phyloP scores from a whole-genome alignment of 768 basidiomycete species.

The Mycena filopes region DNA sequence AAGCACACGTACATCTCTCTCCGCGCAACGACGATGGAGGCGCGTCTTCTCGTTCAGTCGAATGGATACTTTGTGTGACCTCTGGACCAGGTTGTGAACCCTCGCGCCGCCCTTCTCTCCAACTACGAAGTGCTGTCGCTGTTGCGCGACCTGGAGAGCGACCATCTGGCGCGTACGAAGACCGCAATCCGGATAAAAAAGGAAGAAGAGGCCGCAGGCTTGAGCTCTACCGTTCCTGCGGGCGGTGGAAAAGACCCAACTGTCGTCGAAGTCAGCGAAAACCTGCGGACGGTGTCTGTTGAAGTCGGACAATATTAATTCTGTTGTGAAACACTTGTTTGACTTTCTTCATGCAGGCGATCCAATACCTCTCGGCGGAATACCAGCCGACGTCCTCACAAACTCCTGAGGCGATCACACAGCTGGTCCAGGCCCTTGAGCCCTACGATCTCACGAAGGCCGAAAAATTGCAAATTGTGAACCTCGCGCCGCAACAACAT shows the following conservation, averaged over 20 bases:
- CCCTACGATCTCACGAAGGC: slow-evolving; percentile 84
- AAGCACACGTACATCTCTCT: no score
- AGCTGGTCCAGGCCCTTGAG: slow-evolving; percentile 74
- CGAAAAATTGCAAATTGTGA: slow-evolving; percentile 93
- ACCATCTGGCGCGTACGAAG: slow-evolving; percentile 76
- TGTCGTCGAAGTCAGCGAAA: slow-evolving; percentile 75
- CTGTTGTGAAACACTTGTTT: neutral
- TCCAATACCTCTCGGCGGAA: slow-evolving; percentile 82
- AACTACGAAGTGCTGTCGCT: slow-evolving; percentile 88
- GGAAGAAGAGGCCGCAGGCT: slow-evolving; percentile 69
- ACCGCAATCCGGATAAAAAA: slow-evolving; percentile 80
- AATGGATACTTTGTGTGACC: slow-evolving; percentile 16
- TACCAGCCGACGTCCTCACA: slow-evolving; percentile 77
- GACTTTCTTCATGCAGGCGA: slow-evolving; percentile 63
- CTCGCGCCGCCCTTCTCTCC: slow-evolving; percentile 83
- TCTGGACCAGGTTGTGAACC: slow-evolving; percentile 68
- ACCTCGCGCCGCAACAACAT: slow-evolving; percentile 81
- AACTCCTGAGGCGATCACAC: slow-evolving; percentile 68
- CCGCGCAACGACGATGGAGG: slow-evolving; percentile 32
- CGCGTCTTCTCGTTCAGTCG: slow-evolving; percentile 13
- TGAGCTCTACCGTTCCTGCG: slow-evolving; percentile 29
- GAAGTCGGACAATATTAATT: no score
- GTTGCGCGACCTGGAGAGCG: slow-evolving; percentile 78
- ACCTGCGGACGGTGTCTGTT: slow-evolving; percentile 86
- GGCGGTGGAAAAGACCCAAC: slow-evolving; percentile 45